Base-by-base conservation (phyloP, 345 rosid genomes). In the Camelina sativa region DNA sequence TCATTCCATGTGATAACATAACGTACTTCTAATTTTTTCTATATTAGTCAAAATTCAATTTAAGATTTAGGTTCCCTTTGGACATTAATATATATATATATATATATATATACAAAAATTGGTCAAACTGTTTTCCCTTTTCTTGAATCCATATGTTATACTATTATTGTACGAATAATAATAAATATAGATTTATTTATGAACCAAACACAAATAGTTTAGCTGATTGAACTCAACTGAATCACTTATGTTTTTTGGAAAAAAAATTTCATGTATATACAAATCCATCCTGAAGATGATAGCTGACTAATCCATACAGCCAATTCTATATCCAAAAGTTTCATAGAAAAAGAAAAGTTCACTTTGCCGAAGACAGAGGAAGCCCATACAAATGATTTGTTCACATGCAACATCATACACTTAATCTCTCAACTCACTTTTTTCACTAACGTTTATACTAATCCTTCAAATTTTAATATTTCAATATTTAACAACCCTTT, bases 301-400 rank as follows among this genome's bases (percentile, higher is more conserved):
- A 50, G 34, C 25, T 48, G 17, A 50, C 38, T 28, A 53, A 32
- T 69, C 17, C 43, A 54, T 44, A 22, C 19, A 65, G 11, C 20
- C 35, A 44, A 28, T 28, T 60, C 50, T 17, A 50, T 47, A 50
- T 65, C 61, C 35, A 43, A 28, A 28, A 43, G 50, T 68, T 61
- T 41, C 7, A 35, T 57, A 57, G 10, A 32, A 44, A 17, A 13
- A 62, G 17, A 7, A 6, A 53, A 58, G 64, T 32, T 68, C 65
- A 70, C 72, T 76, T 76, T 69, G 71, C 46, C 59, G 57, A 80
- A 77, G 90, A 84, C 85, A 86, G 72, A 80, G 28, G 78, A 86
- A 85, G 61, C 85, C 93, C 83, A 75, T 74, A 54, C 84, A 82
- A 89, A 91, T 91, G 93, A 91, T 91, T 82, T 80, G 81, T 58